Evolutionary conservation across 2,329 filamentous ascomycete species (phyloP), one percentile per base, ranked within the genome.

Genomic region (Talaromyces sp.): DNA sequence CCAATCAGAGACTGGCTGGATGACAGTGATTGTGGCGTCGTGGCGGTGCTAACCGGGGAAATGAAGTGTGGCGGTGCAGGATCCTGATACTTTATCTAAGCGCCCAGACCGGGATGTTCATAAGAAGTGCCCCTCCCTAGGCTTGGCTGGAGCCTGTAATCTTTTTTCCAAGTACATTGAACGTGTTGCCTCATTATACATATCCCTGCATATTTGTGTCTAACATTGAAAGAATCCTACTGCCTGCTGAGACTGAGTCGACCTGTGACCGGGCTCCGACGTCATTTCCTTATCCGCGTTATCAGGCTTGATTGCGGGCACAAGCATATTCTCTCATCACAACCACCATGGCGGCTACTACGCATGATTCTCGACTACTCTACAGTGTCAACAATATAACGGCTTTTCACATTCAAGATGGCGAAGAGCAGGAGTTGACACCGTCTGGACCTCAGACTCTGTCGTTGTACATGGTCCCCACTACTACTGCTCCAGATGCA

Each of bases 391-490:
- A 87, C 62, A 91, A 91, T 77, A 93, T 99, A 67, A 87, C 87
- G 60, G 94, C 93, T 60, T 96, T 91, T 77, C 91, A 97, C 70
- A 86, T 97, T 56, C 85, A 91, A 72, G 85, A 96, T 82, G 93
- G 94, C 73, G 83, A 87, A 63, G 92, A 97, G 75, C 80, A 87
- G 51, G 82, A 85, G 13, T 85, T 99, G 65, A 97, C 91, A 13
- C 86, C 89, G 1, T 88, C 89, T 2, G 91, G 92, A 2, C 88
- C 91, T 16, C 91, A 97, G 77, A 97, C 92, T 0, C 81, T 99
- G 49, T 96, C 93, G 19, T 81, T 97, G 51, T 77, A 97, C 65
- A 97, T 97, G 93, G 93, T 97, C 16, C 93, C 93, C 6, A 97
- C 93, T 3, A 88, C 88, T 14, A 90, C 90, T 27, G 83, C 87